Evolutionary conservation across 139 green algal genomes (phyloP).

Genomic region (Chlorella sp.): DNA sequence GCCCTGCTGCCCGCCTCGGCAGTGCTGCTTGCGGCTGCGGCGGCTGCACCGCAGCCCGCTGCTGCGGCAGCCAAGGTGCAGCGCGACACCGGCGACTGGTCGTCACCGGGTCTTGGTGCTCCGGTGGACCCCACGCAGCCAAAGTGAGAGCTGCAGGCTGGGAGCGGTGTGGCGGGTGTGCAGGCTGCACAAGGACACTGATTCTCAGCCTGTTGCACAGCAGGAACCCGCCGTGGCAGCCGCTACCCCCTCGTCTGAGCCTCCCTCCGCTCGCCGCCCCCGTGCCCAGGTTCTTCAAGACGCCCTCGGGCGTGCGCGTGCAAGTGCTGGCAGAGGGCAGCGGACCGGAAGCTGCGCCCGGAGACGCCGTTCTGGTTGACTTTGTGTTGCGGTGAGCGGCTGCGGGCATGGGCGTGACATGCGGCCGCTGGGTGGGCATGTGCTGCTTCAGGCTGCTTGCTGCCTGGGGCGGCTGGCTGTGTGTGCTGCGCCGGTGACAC

Average conservation of each 20-base stretch:
- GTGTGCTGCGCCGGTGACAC: no score
- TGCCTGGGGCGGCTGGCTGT: no score
- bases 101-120: conserved; percentile 47
- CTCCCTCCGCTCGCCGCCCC: no score
- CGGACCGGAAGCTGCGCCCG: conserved; percentile 33
- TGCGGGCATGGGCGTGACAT: no score
- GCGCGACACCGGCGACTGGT: conserved; percentile 53
- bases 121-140: conserved; percentile 37
- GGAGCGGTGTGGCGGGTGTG: no score
- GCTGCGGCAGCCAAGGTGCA: background rate
- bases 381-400: conserved; percentile 66
- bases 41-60: background rate
- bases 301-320: conserved; percentile 47
- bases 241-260: background rate
- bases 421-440: no score
- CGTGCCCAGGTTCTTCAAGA: conserved; percentile 55
- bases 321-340: conserved; percentile 54
- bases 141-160: no score
- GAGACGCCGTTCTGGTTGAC: conserved; percentile 74
- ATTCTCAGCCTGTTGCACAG: no score
- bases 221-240: no score
- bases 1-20: background rate
- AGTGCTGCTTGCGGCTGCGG: background rate
- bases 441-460: no score
- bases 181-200: no score